Conservation (phyloP, 1,284 basidiomycete genomes). For the Trichosporon coremiiforme region DNA sequence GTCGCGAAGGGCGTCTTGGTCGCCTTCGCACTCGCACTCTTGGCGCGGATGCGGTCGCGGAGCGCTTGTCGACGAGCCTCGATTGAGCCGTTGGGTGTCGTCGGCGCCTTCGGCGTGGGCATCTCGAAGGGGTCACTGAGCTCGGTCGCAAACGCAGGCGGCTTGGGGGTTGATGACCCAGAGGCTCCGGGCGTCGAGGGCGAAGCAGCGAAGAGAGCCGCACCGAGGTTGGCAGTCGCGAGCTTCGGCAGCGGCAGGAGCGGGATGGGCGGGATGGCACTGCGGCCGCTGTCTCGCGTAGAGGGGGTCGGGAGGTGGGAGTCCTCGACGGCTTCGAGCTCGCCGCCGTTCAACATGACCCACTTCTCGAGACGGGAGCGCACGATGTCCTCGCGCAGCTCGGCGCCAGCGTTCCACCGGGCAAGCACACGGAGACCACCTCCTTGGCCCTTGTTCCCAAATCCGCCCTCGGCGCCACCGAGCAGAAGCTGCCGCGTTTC, state of each 20-base stretch:
- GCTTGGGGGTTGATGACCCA: constrained; percentile 11
- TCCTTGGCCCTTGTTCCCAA: constrained; percentile 47
- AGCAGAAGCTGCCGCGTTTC: constrained; percentile 50
- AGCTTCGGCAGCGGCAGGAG: constrained; percentile 48
- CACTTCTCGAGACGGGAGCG: constrained; percentile 49
- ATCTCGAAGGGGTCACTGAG: constrained; percentile 50
- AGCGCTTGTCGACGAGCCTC: constrained; percentile 51
- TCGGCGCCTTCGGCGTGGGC: constrained; percentile 24
- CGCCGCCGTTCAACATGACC: constrained; percentile 50
- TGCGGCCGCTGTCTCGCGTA: constrained; percentile 37
- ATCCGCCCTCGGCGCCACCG: constrained; percentile 43
- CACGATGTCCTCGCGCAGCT: constrained; percentile 47
- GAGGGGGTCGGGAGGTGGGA: constrained; percentile 46
- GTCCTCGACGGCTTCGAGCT: constrained; percentile 18
- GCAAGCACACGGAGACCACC: constrained; percentile 53
- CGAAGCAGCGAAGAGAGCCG: constrained; percentile 37
- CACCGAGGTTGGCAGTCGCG: constrained; percentile 39
- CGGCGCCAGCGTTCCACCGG: constrained; percentile 52
- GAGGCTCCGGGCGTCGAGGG: constrained; percentile 28
- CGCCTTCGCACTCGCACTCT: constrained; percentile 36
- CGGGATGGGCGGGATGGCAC: constrained; percentile 52
- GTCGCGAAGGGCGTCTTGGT: constrained; percentile 38
- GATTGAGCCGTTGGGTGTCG: constrained; percentile 36
- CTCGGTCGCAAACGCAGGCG: constrained; percentile 27
- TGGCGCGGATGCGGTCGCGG: constrained; percentile 53